Base-by-base conservation (phyloP, 192 early-diverging fungal genomes). In the Chytriomyces sp. region DNA sequence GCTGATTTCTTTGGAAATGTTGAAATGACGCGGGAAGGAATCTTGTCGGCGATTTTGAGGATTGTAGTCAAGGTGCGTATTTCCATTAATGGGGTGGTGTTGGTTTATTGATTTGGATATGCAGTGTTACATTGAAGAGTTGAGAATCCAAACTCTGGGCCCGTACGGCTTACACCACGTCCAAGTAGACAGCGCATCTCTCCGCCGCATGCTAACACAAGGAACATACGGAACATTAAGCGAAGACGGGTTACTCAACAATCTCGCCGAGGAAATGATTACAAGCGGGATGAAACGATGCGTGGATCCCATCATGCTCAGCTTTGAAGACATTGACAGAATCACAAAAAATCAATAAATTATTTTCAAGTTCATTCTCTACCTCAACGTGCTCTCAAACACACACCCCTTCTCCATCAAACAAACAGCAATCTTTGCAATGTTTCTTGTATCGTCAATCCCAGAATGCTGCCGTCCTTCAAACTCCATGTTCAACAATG, bases 391-490 rank as follows among this genome's bases (percentile, higher is more conserved):
- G 45, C 62, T 50, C 26, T 69, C 78, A 69, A 87, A 78, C 23
- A 70, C 13, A 44, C 75, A 81, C 7, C 84, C 86, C 24, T 82
- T 72, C 20, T 77, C 70, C 74, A 89, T 85, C 79, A 96, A 80
- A 6, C 76, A 75, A 60, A 84, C 76, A 20, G 88, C 91, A 48
- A 95, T 93, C 45, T 85, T 64, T 16, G 88, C 91, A 26, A 97
- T 86, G 82, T 95, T 97, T 26, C 86, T 64, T 5, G 94, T 84
- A 78, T 97, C 94, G 80, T 95, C 94, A 69, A 94, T 83, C 11
- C 95, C 95, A 23, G 86, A 91, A 81, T 96, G 95, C 73, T 89
- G 82, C 65, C 88, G 75, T 8, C 95, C 95, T 61, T 87, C 82
- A 79, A 97, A 95, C 24, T 66, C 18, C 83, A 93, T 80, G 0